Evolutionary conservation across 192 early-diverging fungal genomes (phyloP).

Genomic region (Mortierella alpina): DNA sequence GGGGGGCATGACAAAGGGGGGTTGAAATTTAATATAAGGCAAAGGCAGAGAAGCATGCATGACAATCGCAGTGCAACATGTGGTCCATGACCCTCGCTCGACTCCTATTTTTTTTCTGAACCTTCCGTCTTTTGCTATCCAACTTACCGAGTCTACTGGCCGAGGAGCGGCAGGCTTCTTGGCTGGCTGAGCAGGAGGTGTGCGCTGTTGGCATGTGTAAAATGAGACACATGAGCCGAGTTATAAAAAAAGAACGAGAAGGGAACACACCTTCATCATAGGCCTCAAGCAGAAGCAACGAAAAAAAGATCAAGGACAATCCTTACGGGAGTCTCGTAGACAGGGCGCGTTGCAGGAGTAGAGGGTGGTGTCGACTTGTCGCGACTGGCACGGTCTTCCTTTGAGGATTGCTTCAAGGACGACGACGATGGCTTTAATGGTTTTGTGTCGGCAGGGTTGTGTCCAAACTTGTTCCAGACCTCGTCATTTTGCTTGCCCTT

Average conservation of each 20-base stretch:
- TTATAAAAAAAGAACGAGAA: background rate
- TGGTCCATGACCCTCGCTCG: slow-evolving; percentile 9
- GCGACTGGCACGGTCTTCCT: slow-evolving; percentile 25
- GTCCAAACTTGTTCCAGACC: slow-evolving; percentile 63
- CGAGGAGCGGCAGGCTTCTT: slow-evolving; percentile 31
- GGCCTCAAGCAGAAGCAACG: background rate
- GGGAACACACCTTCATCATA: background rate
- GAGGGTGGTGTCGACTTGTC: slow-evolving; percentile 29
- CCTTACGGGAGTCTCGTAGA: slow-evolving; percentile 41
- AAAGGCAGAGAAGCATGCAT: background rate
- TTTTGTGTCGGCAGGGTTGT: slow-evolving; percentile 15
- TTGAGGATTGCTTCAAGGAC: slow-evolving; percentile 8
- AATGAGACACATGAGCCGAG: slow-evolving; percentile 18
- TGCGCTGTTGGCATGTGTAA: background rate
- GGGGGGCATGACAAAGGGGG: background rate
- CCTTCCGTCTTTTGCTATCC: slow-evolving; percentile 1
- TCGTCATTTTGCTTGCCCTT: slow-evolving; percentile 51
- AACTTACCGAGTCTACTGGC: slow-evolving; percentile 31
- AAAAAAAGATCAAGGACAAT: slow-evolving; percentile 9
- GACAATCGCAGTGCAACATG: slow-evolving; percentile 1
- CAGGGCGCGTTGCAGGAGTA: slow-evolving; percentile 7
- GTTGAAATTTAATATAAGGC: background rate
- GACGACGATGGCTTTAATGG: slow-evolving; percentile 36
- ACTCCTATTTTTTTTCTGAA: background rate
- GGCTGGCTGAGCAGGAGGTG: background rate